A percentile compares a stretch with the other conserved stretches of the same genome.
Evolutionary conservation across 495 filamentous ascomycete species (phyloP).

Genomic region (Aspergillus mulundensis): DNA sequence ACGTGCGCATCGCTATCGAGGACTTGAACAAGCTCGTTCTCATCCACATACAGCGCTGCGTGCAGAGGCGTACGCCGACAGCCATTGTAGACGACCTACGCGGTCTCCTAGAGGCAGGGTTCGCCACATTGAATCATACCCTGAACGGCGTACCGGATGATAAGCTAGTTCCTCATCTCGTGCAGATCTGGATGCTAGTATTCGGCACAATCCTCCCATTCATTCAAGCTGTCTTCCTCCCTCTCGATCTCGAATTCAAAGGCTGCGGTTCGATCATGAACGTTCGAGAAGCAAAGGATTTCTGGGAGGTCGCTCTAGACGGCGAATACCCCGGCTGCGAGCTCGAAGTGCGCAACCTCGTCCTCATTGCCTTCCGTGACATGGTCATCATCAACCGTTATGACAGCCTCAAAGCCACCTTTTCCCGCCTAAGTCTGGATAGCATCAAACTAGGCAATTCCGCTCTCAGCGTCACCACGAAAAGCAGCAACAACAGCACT

Average conservation of each 20-base stretch:
- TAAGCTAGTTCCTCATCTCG: constrained; percentile 74
- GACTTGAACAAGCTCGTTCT: constrained; percentile 87
- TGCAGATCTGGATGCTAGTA: constrained; percentile 89
- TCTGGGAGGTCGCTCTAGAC: constrained; percentile 61
- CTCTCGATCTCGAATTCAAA: constrained; percentile 89
- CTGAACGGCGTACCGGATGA: constrained; percentile 75
- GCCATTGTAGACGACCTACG: constrained; percentile 74
- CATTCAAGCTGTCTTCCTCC: constrained; percentile 93
- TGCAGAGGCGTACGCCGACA: constrained; percentile 61
- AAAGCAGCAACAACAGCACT: constrained; percentile 42
- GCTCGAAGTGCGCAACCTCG: constrained; percentile 83
- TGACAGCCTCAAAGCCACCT: constrained; percentile 80
- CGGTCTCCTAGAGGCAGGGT: constrained; percentile 77
- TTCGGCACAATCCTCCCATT: constrained; percentile 89
- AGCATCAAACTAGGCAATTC: constrained; percentile 60
- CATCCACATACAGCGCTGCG: constrained; percentile 75
- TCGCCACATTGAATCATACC: constrained; percentile 78
- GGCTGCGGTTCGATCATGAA: constrained; percentile 76
- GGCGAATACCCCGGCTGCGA: constrained; percentile 39
- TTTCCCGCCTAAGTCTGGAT: constrained; percentile 86
- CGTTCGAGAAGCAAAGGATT: constrained; percentile 71
- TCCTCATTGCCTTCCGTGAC: constrained; percentile 87
- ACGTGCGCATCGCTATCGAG: constrained; percentile 83
- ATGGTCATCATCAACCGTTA: constrained; percentile 80
- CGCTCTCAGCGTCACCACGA: constrained; percentile 43